phyloP scores from a whole-genome alignment of 225 moss, liverwort and hornwort genomes.

The Takakia lepidozioides region DNA sequence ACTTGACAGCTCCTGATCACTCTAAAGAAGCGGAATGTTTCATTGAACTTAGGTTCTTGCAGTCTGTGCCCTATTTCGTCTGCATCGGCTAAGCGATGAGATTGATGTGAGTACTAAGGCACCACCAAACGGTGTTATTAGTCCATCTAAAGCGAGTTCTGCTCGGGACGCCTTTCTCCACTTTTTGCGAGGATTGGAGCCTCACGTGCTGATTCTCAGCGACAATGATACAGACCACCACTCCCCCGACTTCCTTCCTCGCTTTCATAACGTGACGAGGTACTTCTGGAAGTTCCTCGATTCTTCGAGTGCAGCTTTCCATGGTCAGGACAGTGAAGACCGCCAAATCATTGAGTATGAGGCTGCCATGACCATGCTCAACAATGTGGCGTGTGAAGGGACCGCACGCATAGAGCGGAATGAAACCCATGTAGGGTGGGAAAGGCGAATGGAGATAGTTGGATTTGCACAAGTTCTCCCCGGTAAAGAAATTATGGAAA shows the following conservation, averaged over 20 bases:
- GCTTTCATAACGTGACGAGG: slow-evolving; percentile 36
- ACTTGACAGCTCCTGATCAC: no score
- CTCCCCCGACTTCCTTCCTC: slow-evolving; percentile 56
- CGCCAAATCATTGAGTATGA: slow-evolving; percentile 68
- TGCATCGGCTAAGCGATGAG: slow-evolving; percentile 55
- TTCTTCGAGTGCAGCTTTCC: slow-evolving; percentile 45
- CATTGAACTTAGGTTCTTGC: slow-evolving; percentile 46
- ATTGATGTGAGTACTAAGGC: background rate
- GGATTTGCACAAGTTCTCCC: slow-evolving; percentile 35
- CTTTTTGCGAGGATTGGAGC: slow-evolving; percentile 40
- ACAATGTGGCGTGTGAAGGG: slow-evolving; percentile 77
- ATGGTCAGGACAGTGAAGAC: slow-evolving; percentile 33
- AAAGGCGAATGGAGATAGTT: slow-evolving; percentile 29
- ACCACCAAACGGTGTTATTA: slow-evolving; percentile 5
- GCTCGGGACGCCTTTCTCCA: slow-evolving; percentile 60
- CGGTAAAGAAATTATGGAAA: slow-evolving; percentile 48
- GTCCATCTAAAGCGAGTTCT: no score
- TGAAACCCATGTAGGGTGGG: slow-evolving; percentile 42
- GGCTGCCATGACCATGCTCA: slow-evolving; percentile 51
- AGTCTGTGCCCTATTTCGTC: slow-evolving; percentile 71
- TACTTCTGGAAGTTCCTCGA: slow-evolving; percentile 71
- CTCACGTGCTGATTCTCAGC: slow-evolving; percentile 49
- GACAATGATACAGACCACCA: slow-evolving; percentile 61
- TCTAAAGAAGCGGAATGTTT: no score
- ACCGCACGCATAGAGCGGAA: slow-evolving; percentile 60